Base-by-base conservation (phyloP, 116 monocot species). In the Iris pallida region DNA sequence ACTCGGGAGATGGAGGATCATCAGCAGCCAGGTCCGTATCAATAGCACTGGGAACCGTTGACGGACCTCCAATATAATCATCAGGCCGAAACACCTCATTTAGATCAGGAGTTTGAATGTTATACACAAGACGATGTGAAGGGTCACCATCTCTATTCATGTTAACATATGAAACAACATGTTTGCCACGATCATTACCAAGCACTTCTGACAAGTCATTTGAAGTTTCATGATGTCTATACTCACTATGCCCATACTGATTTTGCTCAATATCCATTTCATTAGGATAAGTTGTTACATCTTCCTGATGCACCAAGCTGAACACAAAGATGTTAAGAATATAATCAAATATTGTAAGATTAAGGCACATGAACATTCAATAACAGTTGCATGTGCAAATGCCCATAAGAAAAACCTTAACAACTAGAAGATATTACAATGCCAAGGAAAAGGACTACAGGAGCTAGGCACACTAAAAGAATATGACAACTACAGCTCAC, bases 91-190 rank as follows among this genome's bases (percentile, higher is more conserved):
- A 71, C 18, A 79, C 69, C 79, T 84, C 86, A 75, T 91, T 91
- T 8, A 91, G 80, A 72, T 91, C 84, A 59, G 91, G 95, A 42
- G 91, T 89, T 62, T 85, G 86, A 59, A 82, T 79, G 61, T 82
- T 86, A 70, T 86, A 89, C 7, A 73, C 71, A 41, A 79, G 81
- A 57, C 65, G 69, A 55, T 73, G 73, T 65, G 75, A 68, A 71
- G 77, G 68, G 6, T 69, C 55, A 71, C 57, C 63, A 72, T 63
- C 65, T 55, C 40, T 73, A 65, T 56, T 63, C 4, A 74, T 51
- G 71, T 85, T 76, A 30, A 45, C 17, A 64, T 63, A 54, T 72
- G 69, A 57, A 44, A 47, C 16, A 20, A 20, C 40, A 40, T 55
- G 60, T n/a, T 68, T 76, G 16, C 65, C 58, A 47, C 48, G 45